Base-by-base conservation (phyloP, 768 basidiomycete species). In the Lactarius trivialis region DNA sequence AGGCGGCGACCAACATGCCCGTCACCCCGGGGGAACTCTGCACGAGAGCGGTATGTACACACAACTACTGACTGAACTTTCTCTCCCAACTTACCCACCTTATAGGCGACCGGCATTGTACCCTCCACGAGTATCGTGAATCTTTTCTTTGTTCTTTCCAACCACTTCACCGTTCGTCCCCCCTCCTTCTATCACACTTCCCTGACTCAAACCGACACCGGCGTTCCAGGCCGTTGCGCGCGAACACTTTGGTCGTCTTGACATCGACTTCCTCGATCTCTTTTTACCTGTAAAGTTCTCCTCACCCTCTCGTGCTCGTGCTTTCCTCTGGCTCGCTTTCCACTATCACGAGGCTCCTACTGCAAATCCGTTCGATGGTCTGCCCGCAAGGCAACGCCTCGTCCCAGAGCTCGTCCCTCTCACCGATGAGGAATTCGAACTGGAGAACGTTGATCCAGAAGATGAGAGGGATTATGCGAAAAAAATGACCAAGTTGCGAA, bases 41-140 rank as follows among this genome's bases (percentile, higher is more conserved):
- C 34, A 69, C 76, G 41, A 79, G 79, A 67, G 74, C 75, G 58
- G 87, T 88, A 67, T 65, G 83, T 37, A 36, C 52, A 36, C 51
- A 4, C 32, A 34, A 48, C 32, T 34, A n/a, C 33, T 34, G 28
- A n/a, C 33, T 34, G 28, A 56, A 4, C n/a, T 2, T n/a, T 26
- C 51, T 32, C 24, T 49, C 58, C 66, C 45, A n/a, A 55, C 53
- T 36, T 26, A 34, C 37, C 50, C 43, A 36, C 56, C 55, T 58
- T 52, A 39, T 66, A 78, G 72, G 72, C 76, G 50, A 65, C 65
- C n/a, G 80, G 79, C 17, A 73, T 75, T 43, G 73, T 79, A 6
- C 89, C 89, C n/a, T 80, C 87, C 2, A 89, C 88, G 8, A 88
- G 81, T 59, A 77, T 88, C 36, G 81, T 82, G 56, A 88, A 89